Conservation (phyloP, 768 basidiomycete genomes). For the Boletus eberwhitei region DNA sequence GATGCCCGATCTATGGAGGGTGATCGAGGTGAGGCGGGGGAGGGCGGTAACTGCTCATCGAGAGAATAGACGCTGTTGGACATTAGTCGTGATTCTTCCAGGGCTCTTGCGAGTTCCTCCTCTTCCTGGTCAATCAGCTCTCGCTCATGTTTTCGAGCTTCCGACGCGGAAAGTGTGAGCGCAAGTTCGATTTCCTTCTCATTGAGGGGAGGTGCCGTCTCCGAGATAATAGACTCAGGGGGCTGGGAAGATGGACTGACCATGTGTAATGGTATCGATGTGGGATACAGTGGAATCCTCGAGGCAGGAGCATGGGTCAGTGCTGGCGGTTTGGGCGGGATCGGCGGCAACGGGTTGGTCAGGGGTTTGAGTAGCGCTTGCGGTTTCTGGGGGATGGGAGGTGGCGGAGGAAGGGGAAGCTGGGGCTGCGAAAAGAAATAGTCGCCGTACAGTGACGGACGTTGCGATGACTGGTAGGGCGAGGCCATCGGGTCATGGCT, state of each 20-base stretch:
- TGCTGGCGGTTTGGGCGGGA: conserved; percentile 39
- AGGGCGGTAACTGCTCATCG: conserved; percentile 4
- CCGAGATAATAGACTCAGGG: conserved; percentile 1
- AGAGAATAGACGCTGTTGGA: conserved; percentile 9
- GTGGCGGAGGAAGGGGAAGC: conserved; percentile 25
- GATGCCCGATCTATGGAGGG: conserved; percentile 17
- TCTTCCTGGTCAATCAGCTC: conserved; percentile 45
- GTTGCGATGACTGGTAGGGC: conserved; percentile 11
- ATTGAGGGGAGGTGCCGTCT: conserved; percentile 29
- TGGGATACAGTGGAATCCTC: conserved; percentile 33
- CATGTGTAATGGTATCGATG: conserved; percentile 26
- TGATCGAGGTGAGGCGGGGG: conserved; percentile 4
- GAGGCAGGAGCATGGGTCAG: conserved; percentile 11
- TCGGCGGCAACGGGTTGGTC: conserved; percentile 36
- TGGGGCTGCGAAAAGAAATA: conserved; percentile 18
- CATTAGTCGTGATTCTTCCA: conserved; percentile 49
- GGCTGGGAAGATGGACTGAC: conserved; percentile 6
- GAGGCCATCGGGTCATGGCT: conserved; percentile 3
- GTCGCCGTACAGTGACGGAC: conserved; percentile 28
- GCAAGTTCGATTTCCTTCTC: conserved; percentile 48
- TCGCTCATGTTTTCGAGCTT: conserved; percentile 32
- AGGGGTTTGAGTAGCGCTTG: conserved; percentile 26
- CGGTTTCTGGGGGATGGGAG: conserved; percentile 32
- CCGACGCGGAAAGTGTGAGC: conserved; percentile 43
- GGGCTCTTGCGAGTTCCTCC: conserved; percentile 60